phyloP scores from a whole-genome alignment of 1,284 basidiomycete species.

The Schizophyllum commune region DNA sequence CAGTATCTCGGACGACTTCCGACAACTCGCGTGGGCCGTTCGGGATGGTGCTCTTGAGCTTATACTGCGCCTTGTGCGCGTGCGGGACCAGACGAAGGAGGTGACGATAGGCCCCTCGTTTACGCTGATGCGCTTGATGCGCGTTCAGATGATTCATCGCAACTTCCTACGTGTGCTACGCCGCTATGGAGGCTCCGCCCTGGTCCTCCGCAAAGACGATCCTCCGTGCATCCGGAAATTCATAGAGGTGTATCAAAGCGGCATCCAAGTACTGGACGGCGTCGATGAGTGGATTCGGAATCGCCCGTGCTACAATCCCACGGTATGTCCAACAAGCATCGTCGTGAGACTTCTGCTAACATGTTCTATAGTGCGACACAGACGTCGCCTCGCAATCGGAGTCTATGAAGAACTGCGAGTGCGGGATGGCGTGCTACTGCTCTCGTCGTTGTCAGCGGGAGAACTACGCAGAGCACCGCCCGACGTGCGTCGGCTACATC shows the following conservation, averaged over 20 bases:
- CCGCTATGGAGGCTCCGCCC: not conserved
- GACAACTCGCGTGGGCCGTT: not conserved
- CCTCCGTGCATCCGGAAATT: not conserved
- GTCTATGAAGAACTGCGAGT: not conserved
- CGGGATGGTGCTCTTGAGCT: not conserved
- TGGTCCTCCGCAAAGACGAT: not conserved
- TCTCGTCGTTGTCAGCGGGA: not conserved
- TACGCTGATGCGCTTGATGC: not conserved
- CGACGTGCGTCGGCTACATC: too few species aligned
- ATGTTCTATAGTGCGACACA: not conserved
- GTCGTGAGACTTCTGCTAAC: not conserved
- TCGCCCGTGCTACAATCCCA: not conserved
- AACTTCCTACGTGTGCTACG: not conserved
- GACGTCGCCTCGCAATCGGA: not conserved
- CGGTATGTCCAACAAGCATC: not conserved
- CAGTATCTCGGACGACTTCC: not conserved
- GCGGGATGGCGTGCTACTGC: not conserved
- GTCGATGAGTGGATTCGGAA: not conserved
- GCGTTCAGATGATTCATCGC: not conserved
- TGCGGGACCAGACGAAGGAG: not conserved
- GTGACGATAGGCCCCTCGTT: not conserved
- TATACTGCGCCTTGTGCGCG: not conserved
- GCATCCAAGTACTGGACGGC: not conserved
- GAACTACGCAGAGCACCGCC: too few species aligned
- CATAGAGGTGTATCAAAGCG: not conserved